These are phyloP conservation scores for Penicillium sp. DNA, from an alignment of 2,329 filamentous ascomycete species.

Conservation along the genomic window DNA sequence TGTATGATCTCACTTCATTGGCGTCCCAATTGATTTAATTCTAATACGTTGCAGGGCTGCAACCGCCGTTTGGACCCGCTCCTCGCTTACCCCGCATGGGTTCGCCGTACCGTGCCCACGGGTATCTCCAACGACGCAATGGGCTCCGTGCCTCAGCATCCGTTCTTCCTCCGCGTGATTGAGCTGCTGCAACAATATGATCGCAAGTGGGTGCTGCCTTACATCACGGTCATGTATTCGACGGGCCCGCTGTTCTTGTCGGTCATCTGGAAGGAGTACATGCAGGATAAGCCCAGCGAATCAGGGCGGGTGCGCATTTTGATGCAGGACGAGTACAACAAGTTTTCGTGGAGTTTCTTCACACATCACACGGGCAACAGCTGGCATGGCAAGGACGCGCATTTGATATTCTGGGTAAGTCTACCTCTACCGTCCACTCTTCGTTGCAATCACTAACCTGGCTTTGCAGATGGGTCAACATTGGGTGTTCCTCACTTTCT, in stretches of 20 bases:
- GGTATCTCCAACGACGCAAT: slow-evolving; percentile 82
- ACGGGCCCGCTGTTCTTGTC: slow-evolving; percentile 76
- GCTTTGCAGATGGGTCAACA: slow-evolving; percentile 53
- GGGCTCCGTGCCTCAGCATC: slow-evolving; percentile 71
- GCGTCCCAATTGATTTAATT: neutral
- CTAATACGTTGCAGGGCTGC: slow-evolving; percentile 57
- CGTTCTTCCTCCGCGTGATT: slow-evolving; percentile 72
- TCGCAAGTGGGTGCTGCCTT: slow-evolving; percentile 67
- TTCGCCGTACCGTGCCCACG: slow-evolving; percentile 71
- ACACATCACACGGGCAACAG: slow-evolving; percentile 65
- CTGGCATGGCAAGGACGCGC: slow-evolving; percentile 66
- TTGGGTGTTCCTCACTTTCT: slow-evolving; percentile 57
- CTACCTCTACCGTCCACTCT: neutral
- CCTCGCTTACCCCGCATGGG: slow-evolving; percentile 68
- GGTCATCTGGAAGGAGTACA: slow-evolving; percentile 74
- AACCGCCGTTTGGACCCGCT: slow-evolving; percentile 68
- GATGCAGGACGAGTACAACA: slow-evolving; percentile 70
- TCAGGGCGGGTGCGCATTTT: slow-evolving; percentile 64
- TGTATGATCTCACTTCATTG: slow-evolving; percentile 41
- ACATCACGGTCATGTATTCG: slow-evolving; percentile 78
- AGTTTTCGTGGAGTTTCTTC: slow-evolving; percentile 71
- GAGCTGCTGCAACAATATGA: slow-evolving; percentile 68
- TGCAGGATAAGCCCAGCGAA: slow-evolving; percentile 47
- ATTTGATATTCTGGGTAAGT: slow-evolving; percentile 64
- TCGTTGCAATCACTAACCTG: neutral